These are phyloP conservation scores for Phytopythium oedochilum DNA, from an alignment of 352 stramenopile genomes.

Conservation along the genomic window DNA sequence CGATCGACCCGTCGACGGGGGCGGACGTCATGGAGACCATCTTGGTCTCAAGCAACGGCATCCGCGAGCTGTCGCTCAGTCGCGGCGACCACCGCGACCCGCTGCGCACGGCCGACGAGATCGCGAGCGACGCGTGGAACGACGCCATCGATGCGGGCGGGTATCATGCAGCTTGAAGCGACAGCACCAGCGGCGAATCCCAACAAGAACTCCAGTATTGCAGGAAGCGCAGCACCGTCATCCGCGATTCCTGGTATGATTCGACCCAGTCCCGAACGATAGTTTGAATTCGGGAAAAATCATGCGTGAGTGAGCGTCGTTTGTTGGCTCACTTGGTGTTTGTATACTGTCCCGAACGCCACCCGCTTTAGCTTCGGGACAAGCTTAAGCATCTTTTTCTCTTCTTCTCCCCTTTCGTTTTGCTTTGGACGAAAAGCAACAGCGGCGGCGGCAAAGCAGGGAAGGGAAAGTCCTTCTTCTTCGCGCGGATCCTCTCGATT, in stretches of 20 bases:
- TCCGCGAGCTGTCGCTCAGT: conserved; percentile 19
- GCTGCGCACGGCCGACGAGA: conserved; percentile 13
- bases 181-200: too few relatives aligned
- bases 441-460: background rate
- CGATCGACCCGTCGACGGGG: conserved; percentile 18
- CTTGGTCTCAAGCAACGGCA: conserved; percentile 45
- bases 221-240: too few relatives aligned
- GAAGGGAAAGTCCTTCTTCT: background rate
- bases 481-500: background rate
- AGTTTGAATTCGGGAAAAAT: too few relatives aligned
- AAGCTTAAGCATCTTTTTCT: background rate
- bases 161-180: too few relatives aligned
- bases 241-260: too few relatives aligned
- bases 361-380: background rate
- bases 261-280: too few relatives aligned
- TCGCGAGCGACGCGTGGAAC: conserved; percentile 32
- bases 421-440: background rate
- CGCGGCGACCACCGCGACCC: background rate
- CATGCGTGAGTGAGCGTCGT: too few relatives aligned
- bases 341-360: background rate
- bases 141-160: conserved; percentile 44
- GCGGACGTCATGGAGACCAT: conserved; percentile 35
- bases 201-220: too few relatives aligned
- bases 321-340: background rate
- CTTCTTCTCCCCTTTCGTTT: background rate